Base-by-base conservation (phyloP, 176 grass and related monocot genomes). In the Carex myosuroides region DNA sequence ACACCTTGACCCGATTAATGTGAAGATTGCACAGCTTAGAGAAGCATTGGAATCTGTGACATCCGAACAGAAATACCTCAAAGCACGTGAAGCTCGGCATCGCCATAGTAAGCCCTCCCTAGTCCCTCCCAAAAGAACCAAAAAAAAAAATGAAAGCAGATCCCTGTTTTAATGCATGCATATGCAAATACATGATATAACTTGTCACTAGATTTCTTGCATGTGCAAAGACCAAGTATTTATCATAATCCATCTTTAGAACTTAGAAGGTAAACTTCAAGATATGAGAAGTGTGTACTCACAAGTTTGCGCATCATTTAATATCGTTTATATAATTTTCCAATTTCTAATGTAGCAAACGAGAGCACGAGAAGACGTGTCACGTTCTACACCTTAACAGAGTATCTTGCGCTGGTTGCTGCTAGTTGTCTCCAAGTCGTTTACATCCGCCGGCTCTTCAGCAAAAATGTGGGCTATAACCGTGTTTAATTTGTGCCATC, bases 41-140 rank as follows among this genome's bases (percentile, higher is more conserved):
- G 95, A 98, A 93, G 95, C 95, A 86, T 67, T 98, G 69, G 95
- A 98, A 81, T 93, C 91, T 32, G 91, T 98, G 33, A 95, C 95
- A 46, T 82, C 91, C 1, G 95, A 98, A 82, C 95, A 98, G 77
- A 93, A 93, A 14, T 98, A 98, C 85, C 86, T 98, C 59, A 98
- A 98, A 93, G 92, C 95, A 4, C 91, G 92, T 1, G 95, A 98
- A 60, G 91, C 85, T 80, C 90, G 95, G 66, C 95, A 98, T 64
- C 89, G 92, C 14, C 95, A 94, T 62, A 98, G 95, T 98, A 98
- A 95, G 92, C 72, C 82, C 48, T 30, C 48, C 24, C 10, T 24
- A 20, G 6, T 29, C 46, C 8, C 26, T 3, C 20, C n/a, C 7
- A 52, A 53, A 74, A 26, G 5, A 74, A 35, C 33, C 33, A 35